These are phyloP conservation scores for Byssothecium circinans DNA, from an alignment of 2,329 filamentous ascomycete species.

Conservation along the genomic window DNA sequence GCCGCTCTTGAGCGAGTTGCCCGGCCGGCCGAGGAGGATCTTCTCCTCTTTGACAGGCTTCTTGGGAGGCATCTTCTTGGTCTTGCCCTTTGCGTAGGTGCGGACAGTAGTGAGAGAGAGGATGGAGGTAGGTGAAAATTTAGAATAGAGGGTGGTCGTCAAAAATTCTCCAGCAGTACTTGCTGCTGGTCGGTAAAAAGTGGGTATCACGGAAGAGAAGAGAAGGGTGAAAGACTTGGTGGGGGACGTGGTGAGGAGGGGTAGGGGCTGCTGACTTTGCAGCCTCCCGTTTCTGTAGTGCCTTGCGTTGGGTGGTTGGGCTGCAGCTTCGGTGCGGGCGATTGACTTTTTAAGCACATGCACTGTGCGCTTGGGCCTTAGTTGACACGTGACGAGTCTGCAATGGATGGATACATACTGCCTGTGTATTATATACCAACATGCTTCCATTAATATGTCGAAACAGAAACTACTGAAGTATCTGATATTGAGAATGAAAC, in stretches of 20 bases:
- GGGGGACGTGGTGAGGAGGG: conserved; percentile 38
- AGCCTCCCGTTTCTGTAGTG: conserved; percentile 29
- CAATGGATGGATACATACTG: no score
- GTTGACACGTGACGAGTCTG: no score
- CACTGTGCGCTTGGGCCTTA: no score
- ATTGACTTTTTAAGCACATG: no score
- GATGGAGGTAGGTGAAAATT: conserved; percentile 26
- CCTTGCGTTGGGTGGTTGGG: conserved; percentile 9
- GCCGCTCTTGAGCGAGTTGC: conserved; percentile 98
- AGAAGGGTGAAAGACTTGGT: conserved; percentile 42
- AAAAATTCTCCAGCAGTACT: conserved; percentile 49
- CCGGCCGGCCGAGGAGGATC: conserved; percentile 90
- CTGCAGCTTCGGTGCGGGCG: not conserved
- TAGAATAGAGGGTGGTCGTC: conserved; percentile 29
- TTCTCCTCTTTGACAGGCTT: conserved; percentile 91
- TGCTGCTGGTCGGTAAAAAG: conserved; percentile 54
- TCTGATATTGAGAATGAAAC: no score
- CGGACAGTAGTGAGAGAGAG: conserved; percentile 51
- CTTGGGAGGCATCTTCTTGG: conserved; percentile 92
- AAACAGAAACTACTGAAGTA: no score
- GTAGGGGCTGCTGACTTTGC: conserved; percentile 35
- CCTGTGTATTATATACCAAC: no score
- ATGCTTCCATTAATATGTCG: no score
- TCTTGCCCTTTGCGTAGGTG: conserved; percentile 60
- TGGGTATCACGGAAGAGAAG: conserved; percentile 55